A percentile compares a stretch with the other conserved stretches of the same genome.
Conservation (phyloP, 257 asterid genomes). For the Fraxinus americana region DNA sequence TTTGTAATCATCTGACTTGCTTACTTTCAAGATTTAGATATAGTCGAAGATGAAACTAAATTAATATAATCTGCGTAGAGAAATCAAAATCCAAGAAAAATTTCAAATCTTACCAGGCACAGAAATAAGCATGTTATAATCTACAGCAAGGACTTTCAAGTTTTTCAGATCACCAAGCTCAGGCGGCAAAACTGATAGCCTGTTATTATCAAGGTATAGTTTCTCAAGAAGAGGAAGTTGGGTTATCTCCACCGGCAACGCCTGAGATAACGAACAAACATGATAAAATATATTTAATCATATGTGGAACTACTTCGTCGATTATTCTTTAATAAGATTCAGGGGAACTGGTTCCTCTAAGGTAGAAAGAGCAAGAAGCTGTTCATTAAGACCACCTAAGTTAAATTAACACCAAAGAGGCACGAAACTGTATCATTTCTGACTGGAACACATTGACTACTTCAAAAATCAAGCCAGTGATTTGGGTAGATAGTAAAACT, state of each 20-base stretch:
- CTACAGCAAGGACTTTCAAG: constrained; percentile 91
- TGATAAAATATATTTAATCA: constrained; percentile 26
- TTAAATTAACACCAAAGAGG: constrained; percentile 11
- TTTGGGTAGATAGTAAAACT: constrained; percentile 14
- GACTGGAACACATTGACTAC: background rate
- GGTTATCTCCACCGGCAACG: constrained; percentile 87
- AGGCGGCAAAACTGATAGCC: constrained; percentile 86
- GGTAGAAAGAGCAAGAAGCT: background rate
- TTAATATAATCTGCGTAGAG: constrained; percentile 15
- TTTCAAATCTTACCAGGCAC: constrained; percentile 79
- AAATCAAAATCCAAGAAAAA: background rate
- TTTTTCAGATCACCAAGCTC: constrained; percentile 89
- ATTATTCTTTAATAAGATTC: background rate
- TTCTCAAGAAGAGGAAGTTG: constrained; percentile 88
- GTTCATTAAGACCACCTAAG: constrained; percentile 3
- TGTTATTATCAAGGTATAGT: constrained; percentile 89
- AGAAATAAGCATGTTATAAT: constrained; percentile 80
- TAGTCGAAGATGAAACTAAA: constrained; percentile 16
- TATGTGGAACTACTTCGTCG: constrained; percentile 9
- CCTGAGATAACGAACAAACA: constrained; percentile 46
- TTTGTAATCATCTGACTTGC: constrained; percentile 11
- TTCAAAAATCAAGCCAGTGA: constrained; percentile 5
- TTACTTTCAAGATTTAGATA: constrained; percentile 2
- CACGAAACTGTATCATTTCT: constrained; percentile 8
- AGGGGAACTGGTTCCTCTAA: background rate